Evolutionary conservation across 1,139 yeast genomes (phyloP), one percentile per base, ranked within the genome.

Genomic region (Geotrichum siamense): DNA sequence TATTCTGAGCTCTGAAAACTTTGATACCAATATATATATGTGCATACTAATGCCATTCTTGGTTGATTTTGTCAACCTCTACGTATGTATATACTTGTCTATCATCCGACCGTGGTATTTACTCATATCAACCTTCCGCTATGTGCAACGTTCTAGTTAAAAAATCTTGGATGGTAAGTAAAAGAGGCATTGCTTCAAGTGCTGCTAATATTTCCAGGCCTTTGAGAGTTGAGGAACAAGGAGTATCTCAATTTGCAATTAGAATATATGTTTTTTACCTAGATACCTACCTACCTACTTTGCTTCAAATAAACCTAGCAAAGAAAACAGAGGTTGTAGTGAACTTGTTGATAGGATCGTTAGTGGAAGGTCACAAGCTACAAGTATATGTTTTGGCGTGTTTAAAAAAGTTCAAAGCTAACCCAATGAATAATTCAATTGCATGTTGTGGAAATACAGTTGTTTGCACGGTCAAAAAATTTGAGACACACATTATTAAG

Each of bases 101-200:
- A 32, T 21, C 41, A 20, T 30, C 39, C n/a, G 41, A 44, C 32
- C 33, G 41, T 15, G 50, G 48, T 10, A 28, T 33, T 21, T 29
- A 31, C n/a, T 15, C 44, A 21, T 17, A 35, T 15, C 3, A 27
- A 15, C 10, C 35, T 16, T 29, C 31, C 22, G 8, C 33, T 2
- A 36, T 41, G 16, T 38, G 42, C 39, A 17, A 45, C 33, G 47
- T 43, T 15, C 47, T 41, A 32, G 45, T 55, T 17, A 50, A 49
- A 34, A 51, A 49, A 25, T n/a, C n/a, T n/a, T n/a, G n/a, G n/a
- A n/a, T n/a, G n/a, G 40, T 38, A 20, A 75, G 82, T 38, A 78
- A 84, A 57, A 79, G 81, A 58, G 95, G 95, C 48, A 76, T 86
- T 15, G 94, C 93, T 34, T 89, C 89, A 3, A 96, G 96, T 61